These are phyloP conservation scores for Ustilago trichophora DNA, from an alignment of 1,284 basidiomycete genomes.

Conservation along the genomic window DNA sequence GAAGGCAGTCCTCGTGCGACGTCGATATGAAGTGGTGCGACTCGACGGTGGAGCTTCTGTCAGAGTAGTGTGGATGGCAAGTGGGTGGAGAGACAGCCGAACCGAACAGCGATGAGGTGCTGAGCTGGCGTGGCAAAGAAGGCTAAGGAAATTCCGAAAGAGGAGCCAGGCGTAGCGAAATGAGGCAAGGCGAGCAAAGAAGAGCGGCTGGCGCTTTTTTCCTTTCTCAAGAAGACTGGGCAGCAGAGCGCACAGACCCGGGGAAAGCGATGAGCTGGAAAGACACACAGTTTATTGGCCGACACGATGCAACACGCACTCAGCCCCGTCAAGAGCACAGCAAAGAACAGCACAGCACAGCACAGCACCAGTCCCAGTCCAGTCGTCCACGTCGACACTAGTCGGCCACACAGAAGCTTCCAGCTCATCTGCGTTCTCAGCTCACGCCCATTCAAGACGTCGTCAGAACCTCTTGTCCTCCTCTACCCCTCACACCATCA, in stretches of 20 bases:
- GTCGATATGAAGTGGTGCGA: too few species aligned
- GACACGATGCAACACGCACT: slow-evolving; percentile 1
- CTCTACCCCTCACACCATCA: slow-evolving; percentile 22
- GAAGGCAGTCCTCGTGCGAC: too few species aligned
- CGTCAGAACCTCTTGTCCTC: background rate
- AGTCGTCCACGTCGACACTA: slow-evolving; percentile 32
- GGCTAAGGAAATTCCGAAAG: slow-evolving; percentile 19
- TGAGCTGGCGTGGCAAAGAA: slow-evolving; percentile 23
- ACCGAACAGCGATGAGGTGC: too few species aligned
- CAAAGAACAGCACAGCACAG: too few species aligned
- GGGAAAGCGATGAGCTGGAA: slow-evolving; percentile 21
- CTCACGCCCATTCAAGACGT: background rate
- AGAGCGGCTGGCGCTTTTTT: too few species aligned
- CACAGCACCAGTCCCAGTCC: slow-evolving; percentile 1
- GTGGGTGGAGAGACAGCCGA: too few species aligned
- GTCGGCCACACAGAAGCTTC: slow-evolving; percentile 26
- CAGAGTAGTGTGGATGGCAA: too few species aligned
- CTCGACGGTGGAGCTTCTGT: too few species aligned
- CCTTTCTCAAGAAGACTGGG: too few species aligned
- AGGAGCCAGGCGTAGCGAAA: too few species aligned
- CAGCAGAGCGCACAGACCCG: slow-evolving; percentile 41
- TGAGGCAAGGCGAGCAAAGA: too few species aligned
- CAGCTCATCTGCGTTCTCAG: slow-evolving; percentile 26
- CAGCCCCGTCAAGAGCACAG: too few species aligned
- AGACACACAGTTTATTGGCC: slow-evolving; percentile 19